Conservation (phyloP, 495 filamentous ascomycete genomes). For the Podospora pseudocomata region DNA sequence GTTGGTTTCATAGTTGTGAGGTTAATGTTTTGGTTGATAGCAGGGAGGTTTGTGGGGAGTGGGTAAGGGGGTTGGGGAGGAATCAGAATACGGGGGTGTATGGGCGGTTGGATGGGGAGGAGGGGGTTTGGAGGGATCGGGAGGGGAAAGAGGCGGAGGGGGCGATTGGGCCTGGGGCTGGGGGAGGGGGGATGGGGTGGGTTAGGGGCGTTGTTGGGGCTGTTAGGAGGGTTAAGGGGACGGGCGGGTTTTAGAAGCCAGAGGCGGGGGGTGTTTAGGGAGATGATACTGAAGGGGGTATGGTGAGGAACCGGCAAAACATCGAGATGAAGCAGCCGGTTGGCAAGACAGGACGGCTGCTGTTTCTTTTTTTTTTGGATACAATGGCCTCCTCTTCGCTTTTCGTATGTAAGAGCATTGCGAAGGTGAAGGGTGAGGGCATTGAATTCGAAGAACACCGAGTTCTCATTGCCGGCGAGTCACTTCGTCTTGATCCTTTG, state of each 20-base stretch:
- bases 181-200: constrained; percentile 58
- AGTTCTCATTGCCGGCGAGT: too few relatives aligned
- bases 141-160: constrained; percentile 54
- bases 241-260: constrained; percentile 50
- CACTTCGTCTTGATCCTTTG: too few relatives aligned
- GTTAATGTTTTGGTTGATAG: constrained; percentile 71
- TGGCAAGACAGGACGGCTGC: too few relatives aligned
- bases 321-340: too few relatives aligned
- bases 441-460: too few relatives aligned
- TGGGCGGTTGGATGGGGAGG: constrained; percentile 52
- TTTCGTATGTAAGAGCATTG: too few relatives aligned
- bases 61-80: constrained; percentile 57
- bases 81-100: constrained; percentile 70
- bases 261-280: too few relatives aligned
- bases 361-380: too few relatives aligned
- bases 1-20: constrained; percentile 73
- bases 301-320: too few relatives aligned
- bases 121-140: constrained; percentile 60
- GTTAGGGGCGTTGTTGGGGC: constrained; percentile 59
- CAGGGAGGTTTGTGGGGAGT: constrained; percentile 53
- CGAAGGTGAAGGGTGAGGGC: too few relatives aligned
- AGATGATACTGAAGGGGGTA: too few relatives aligned
- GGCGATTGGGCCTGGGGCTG: constrained; percentile 57
- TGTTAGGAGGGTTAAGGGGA: constrained; percentile 58
- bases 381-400: too few relatives aligned